Conservation (phyloP, 352 stramenopile genomes). For the Pythium brassicae region DNA sequence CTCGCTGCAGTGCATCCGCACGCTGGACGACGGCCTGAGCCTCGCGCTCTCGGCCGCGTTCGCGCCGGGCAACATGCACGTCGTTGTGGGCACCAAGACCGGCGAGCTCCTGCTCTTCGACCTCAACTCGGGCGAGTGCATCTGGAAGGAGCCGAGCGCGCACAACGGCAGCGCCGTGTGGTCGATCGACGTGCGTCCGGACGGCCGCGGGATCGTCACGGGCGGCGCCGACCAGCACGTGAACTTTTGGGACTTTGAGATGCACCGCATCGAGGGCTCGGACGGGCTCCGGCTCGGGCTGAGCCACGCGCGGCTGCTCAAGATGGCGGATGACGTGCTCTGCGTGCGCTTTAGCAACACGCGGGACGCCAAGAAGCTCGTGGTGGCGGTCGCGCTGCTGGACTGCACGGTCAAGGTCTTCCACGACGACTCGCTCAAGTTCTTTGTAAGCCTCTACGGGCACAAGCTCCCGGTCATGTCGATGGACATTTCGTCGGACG, state of each 20-base stretch:
- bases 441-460: conserved; percentile 98
- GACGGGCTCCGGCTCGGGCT: conserved; percentile 87
- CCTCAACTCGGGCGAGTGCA: conserved; percentile 93
- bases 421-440: conserved; percentile 99
- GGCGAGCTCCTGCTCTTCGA: conserved; percentile 94
- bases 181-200: conserved; percentile 93
- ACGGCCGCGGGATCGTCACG: conserved; percentile 91
- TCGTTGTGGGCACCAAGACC: conserved; percentile 96
- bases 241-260: conserved; percentile 99
- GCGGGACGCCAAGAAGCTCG: conserved; percentile 81
- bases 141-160: conserved; percentile 80
- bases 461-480: conserved; percentile 98
- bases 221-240: conserved; percentile 96
- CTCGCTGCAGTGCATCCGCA: conserved; percentile 90
- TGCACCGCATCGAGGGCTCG: conserved; percentile 48
- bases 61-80: conserved; percentile 95
- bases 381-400: conserved; percentile 88
- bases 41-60: conserved; percentile 94
- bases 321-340: conserved; percentile 98
- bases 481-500: conserved; percentile 97
- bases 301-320: conserved; percentile 94
- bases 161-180: conserved; percentile 95
- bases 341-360: conserved; percentile 96
- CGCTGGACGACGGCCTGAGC: conserved; percentile 71
- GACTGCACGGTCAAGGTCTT: conserved; percentile 99